phyloP scores from a whole-genome alignment of 495 filamentous ascomycete species.

The Hyphodiscus hymeniophilus region DNA sequence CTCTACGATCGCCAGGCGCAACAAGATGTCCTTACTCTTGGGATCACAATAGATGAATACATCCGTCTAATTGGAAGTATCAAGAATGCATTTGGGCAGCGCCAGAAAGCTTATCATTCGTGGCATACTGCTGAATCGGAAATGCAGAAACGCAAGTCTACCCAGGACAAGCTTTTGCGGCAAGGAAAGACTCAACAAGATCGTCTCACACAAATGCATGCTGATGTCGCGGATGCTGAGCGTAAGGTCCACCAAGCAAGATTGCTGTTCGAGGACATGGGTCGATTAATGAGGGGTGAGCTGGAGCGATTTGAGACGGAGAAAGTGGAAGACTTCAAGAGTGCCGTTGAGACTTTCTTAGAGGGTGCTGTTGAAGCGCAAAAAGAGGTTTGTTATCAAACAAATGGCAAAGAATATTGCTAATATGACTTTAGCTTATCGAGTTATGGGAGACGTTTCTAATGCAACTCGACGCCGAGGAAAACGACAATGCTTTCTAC shows the following conservation, averaged over 20 bases:
- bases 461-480: constrained; percentile 86
- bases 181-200: constrained; percentile 95
- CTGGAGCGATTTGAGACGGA: constrained; percentile 92
- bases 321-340: constrained; percentile 99
- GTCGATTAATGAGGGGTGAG: constrained; percentile 80
- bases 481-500: constrained; percentile 75
- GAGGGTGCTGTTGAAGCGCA: constrained; percentile 96
- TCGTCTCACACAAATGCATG: constrained; percentile 78
- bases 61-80: constrained; percentile 89
- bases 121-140: constrained; percentile 89
- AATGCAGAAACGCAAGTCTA: constrained; percentile 73
- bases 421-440: constrained; percentile 58
- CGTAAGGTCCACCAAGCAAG: constrained; percentile 85
- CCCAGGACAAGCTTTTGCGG: constrained; percentile 84
- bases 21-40: constrained; percentile 91
- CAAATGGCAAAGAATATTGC: background rate
- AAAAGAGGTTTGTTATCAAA: constrained; percentile 68
- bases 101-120: constrained; percentile 88
- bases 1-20: constrained; percentile 95
- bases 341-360: constrained; percentile 91
- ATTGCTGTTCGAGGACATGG: constrained; percentile 95
- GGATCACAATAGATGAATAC: constrained; percentile 97
- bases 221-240: constrained; percentile 90
- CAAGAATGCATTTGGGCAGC: constrained; percentile 83
- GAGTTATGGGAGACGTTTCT: constrained; percentile 98